Evolutionary conservation across 2,329 filamentous ascomycete species (phyloP), one percentile per base, ranked within the genome.

Genomic region (Balansia obtecta): DNA sequence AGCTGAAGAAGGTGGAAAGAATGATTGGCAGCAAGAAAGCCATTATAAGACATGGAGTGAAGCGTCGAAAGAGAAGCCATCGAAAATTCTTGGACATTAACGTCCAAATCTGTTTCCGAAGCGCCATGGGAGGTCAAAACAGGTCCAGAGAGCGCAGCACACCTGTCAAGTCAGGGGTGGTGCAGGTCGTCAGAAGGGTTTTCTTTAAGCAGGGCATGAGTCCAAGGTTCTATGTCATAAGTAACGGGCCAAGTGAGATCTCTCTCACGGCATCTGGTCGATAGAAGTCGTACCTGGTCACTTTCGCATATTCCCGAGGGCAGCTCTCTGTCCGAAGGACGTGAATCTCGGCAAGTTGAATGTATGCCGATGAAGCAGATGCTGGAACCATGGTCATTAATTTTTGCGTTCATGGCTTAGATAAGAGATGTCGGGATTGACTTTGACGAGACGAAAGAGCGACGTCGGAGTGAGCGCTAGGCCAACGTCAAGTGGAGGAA

Each of bases 21-120:
- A 76, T 60, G 33, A 84, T 65, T 2, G 82, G 82, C 1, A 84
- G 68, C 18, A 83, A 39, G 46, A 85, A 73, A 6, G 79, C 76
- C 58, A 79, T 77, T 54, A 80, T 66, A 43, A 74, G 52, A 2
- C 79, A 78, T 20, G 75, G 68, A 5, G 72, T 50, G 18, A 66
- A 58, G 62, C 82, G 79, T 6, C 80, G 76, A 42, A 73, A 58
- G 34, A 82, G 58, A 13, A 80, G 69, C 56, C 82, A 79, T 50
- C 76, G 73, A 49, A 82, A 67, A 59, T 83, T 84, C 63, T 85
- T 85, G 58, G 66, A 66, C 60, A 75, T 77, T 53, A 85, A 67
- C 46, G 80, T 83, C 71, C 74, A 73, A 48, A 76, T 74, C 63
- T 84, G 81, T 54, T 72, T 71, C 56, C 76, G 53, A 60, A 81